Evolutionary conservation across 495 filamentous ascomycete genomes (phyloP), one percentile per base, ranked within the genome.

Genomic region (Aspergillus mulundensis): DNA sequence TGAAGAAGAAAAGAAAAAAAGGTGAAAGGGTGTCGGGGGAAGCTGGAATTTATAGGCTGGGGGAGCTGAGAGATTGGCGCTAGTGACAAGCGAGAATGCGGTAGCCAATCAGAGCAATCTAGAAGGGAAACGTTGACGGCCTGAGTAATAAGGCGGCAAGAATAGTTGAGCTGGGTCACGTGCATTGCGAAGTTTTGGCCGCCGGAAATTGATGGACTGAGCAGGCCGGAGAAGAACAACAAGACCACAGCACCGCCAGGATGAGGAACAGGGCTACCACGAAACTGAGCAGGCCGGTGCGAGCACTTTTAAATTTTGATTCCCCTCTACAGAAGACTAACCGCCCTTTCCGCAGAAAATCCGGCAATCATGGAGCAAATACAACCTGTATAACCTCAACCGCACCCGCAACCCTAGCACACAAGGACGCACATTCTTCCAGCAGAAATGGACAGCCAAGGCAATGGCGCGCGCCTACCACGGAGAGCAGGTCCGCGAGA

Each of bases 371-470:
- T 97, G 92, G 95, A 95, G 90, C 76, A 96, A 95, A 74, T 92
- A 90, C 79, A 96, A 95, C 65, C 79, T 98, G 59, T 98, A 88
- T 81, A 97, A 96, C 77, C 73, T 98, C 57, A 65, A 72, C 24
- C 78, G 78, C 54, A 70, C 81, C 45, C 66, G 72, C 51, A 61
- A 61, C 40, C 75, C 77, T 20, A 60, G 42, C 3, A 72, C 68
- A 43, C 52, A 57, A 14, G 65, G 57, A 10, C 70, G 71, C 41
- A 96, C 91, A 45, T 93, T 88, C 77, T 98, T 95, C 82, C 94
- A 98, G 78, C 94, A 98, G 69, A 97, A 97, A 88, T 98, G 91
- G 91, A 64, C 66, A 0, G 88, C 92, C 56, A 98, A 97, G 70
- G 82, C 90, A 8, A 51, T 82, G 52, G 81, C 89, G 6, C 89